Base-by-base conservation (phyloP, 768 basidiomycete species). In the Suillus cothurnatus region DNA sequence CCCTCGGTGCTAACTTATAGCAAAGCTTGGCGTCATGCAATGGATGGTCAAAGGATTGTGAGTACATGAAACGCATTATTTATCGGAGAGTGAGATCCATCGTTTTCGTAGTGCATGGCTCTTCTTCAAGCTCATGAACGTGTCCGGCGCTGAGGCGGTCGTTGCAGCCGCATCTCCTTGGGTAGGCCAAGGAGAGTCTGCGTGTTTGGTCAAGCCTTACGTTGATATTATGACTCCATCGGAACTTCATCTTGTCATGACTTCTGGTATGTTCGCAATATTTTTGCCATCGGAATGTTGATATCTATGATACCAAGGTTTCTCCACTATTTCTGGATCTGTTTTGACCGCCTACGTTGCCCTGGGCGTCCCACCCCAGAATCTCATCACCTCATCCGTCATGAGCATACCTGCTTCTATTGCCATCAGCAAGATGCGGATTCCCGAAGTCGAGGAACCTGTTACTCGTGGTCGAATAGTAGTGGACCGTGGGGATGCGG, bases 341-440 rank as follows among this genome's bases (percentile, higher is more conserved):
- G 94, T 97, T 15, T 83, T 97, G 56, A 82, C 85, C 62, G 94
- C 93, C 34, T 97, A 96, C 75, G 91, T 95, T 73, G 80, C 74
- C 67, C 81, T 90, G 68, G 93, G 91, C 45, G 91, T 94, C 36
- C 92, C 92, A 11, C 75, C 92, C 6, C 84, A 90, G 75, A 95
- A 92, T 72, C 81, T 94, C 28, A 82, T 95, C 70, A 95, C 94
- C 3, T 90, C 95, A 6, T 94, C 93, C 11, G 90, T 96, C 65
- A 97, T 97, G 95, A 92, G 90, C 74, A 97, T 97, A 66, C 95
- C 95, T n/a, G 95, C 95, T 0, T 95, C 94, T 19, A 95, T 97
- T 74, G 86, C 94, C 2, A 95, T 97, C 71, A 91, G 89, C 74
- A 97, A 97, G 78, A 81, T 96, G 71, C 92, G 94, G 52, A 69